Percentiles rank a stretch among this genome's conserved stretches.
Conservation (phyloP, 495 filamentous ascomycete genomes). For the Penicillium turbatum region DNA sequence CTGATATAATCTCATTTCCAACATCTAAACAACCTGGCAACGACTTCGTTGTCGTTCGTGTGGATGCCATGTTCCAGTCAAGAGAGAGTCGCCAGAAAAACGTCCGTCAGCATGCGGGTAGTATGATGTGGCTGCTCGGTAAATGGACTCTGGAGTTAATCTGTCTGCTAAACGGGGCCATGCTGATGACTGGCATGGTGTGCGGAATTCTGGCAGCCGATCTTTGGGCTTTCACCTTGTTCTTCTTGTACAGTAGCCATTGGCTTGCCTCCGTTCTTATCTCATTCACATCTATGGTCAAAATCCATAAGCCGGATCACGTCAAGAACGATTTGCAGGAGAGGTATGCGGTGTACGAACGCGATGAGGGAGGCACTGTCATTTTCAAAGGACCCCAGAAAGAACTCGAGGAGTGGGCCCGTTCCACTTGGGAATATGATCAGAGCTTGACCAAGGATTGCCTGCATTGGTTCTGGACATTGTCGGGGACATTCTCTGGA, state of each 20-base stretch:
- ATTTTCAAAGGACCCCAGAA: slow-evolving; percentile 30
- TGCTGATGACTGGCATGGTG: slow-evolving; percentile 21
- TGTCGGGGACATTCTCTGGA: slow-evolving; percentile 23
- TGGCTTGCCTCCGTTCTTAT: slow-evolving; percentile 22
- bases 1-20: slow-evolving; percentile 22
- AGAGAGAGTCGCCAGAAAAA: not conserved
- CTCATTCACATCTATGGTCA: slow-evolving; percentile 21
- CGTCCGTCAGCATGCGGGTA: slow-evolving; percentile 6
- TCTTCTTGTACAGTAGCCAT: slow-evolving; percentile 25
- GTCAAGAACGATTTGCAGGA: slow-evolving; percentile 7
- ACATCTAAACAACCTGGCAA: slow-evolving; percentile 21
- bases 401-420: slow-evolving; percentile 28
- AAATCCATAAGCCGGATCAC: slow-evolving; percentile 10
- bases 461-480: slow-evolving; percentile 24
- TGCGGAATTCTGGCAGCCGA: slow-evolving; percentile 24
- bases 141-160: slow-evolving; percentile 16
- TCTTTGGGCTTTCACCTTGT: slow-evolving; percentile 26
- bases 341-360: slow-evolving; percentile 27
- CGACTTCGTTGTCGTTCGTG: slow-evolving; percentile 23
- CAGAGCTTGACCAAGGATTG: slow-evolving; percentile 5
- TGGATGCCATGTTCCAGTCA: slow-evolving; percentile 11
- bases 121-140: slow-evolving; percentile 7
- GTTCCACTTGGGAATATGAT: slow-evolving; percentile 29
- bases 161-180: slow-evolving; percentile 20
- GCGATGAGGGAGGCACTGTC: slow-evolving; percentile 29